These are phyloP conservation scores for Lentinula boryana DNA, from an alignment of 768 basidiomycete genomes.

Conservation along the genomic window DNA sequence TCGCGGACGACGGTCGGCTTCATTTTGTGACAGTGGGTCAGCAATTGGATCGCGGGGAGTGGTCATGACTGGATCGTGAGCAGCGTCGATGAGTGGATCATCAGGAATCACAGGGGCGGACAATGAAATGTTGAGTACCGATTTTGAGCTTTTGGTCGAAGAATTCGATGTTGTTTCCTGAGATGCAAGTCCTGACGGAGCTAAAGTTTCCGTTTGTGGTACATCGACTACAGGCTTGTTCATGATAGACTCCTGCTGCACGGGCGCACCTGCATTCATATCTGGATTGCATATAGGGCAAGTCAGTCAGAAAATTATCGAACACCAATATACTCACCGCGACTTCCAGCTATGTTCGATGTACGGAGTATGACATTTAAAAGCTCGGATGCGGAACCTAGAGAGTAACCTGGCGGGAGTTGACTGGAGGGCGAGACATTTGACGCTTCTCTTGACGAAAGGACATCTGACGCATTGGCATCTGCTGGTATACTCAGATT, in stretches of 20 bases:
- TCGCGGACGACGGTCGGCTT: background rate
- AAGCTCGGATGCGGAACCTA: background rate
- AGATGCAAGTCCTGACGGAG: background rate
- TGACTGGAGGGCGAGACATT: background rate
- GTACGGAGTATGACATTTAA: background rate
- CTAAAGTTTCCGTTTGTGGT: background rate
- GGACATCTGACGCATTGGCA: background rate
- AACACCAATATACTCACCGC: background rate
- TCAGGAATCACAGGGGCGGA: background rate
- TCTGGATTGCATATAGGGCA: background rate
- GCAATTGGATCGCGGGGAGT: slow-evolving; percentile 6
- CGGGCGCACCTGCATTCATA: background rate
- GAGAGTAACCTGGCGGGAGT: background rate
- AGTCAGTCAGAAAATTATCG: background rate
- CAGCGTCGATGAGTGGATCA: background rate
- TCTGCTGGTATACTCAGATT: background rate
- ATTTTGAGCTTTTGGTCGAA: background rate
- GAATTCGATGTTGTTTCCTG: background rate
- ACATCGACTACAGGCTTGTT: background rate
- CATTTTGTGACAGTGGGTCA: background rate
- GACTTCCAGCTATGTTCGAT: background rate
- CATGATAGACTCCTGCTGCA: background rate
- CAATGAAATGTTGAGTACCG: background rate
- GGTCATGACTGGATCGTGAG: background rate
- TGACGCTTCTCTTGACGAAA: background rate